phyloP scores from a whole-genome alignment of 2,329 filamentous ascomycete genomes.

The Aquanectria penicillioides region DNA sequence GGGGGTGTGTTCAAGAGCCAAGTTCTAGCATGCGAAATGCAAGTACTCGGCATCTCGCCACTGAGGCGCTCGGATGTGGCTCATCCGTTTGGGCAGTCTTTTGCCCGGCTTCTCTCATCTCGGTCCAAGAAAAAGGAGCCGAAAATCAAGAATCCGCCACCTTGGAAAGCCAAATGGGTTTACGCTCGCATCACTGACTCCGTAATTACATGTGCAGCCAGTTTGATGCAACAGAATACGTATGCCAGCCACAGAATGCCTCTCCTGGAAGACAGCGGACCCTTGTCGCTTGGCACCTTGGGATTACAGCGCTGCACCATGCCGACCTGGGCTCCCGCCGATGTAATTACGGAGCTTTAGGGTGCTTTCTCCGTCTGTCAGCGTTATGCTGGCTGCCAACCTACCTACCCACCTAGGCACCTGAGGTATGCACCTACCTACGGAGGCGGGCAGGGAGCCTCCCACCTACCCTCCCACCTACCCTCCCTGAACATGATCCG shows the following conservation, averaged over 20 bases:
- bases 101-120: neutral
- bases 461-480: too few relatives aligned
- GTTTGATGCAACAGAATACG: neutral
- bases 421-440: too few relatives aligned
- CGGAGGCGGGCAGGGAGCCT: too few relatives aligned
- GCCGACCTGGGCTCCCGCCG: constrained; percentile 13
- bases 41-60: neutral
- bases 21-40: neutral
- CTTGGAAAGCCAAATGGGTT: neutral
- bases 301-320: constrained; percentile 13
- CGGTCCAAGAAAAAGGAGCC: constrained; percentile 1
- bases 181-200: neutral
- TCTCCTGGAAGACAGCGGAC: neutral
- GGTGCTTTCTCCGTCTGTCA: too few relatives aligned
- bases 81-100: too few relatives aligned
- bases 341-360: constrained; percentile 1
- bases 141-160: constrained; percentile 2
- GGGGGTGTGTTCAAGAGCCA: constrained; percentile 1
- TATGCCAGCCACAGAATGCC: constrained; percentile 13
- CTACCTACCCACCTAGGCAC: too few relatives aligned
- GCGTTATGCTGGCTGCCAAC: too few relatives aligned
- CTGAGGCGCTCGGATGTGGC: constrained; percentile 6
- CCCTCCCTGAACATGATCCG: too few relatives aligned
- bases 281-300: constrained; percentile 8
- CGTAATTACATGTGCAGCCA: neutral